Percentiles rank a stretch among this genome's conserved stretches.
Evolutionary conservation across 2,329 filamentous ascomycete genomes (phyloP).

Genomic region (Ambrosiella cleistominuta): DNA sequence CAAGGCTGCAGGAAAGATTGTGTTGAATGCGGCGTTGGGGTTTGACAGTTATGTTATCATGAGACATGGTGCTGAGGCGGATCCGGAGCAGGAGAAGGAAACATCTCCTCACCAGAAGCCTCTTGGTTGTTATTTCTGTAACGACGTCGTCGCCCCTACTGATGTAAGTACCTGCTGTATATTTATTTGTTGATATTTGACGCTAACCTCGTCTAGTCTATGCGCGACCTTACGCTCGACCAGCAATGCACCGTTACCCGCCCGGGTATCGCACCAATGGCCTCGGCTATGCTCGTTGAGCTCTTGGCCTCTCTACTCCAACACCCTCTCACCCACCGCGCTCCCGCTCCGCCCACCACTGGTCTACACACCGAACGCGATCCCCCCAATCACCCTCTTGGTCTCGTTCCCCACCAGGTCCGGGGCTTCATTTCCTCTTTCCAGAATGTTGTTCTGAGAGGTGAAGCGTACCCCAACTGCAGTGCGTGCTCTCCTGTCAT

Average conservation of each 20-base stretch:
- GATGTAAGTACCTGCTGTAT: conserved; percentile 44
- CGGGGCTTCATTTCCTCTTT: conserved; percentile 62
- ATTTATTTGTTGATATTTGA: conserved; percentile 13
- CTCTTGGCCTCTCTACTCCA: conserved; percentile 75
- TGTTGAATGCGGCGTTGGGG: conserved; percentile 88
- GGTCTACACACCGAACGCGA: conserved; percentile 33
- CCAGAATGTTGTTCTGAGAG: conserved; percentile 54
- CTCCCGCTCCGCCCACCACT: conserved; percentile 36
- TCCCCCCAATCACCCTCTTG: conserved; percentile 41
- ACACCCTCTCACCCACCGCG: conserved; percentile 53
- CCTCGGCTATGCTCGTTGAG: conserved; percentile 80
- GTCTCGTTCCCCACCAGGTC: conserved; percentile 62
- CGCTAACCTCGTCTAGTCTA: conserved; percentile 39
- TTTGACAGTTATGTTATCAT: conserved; percentile 97
- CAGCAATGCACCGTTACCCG: conserved; percentile 96
- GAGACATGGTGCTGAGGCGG: conserved; percentile 62
- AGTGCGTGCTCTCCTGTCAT: conserved; percentile 62
- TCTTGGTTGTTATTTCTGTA: conserved; percentile 95
- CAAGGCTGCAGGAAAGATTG: conserved; percentile 81
- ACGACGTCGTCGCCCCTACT: conserved; percentile 84
- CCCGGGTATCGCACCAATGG: conserved; percentile 80
- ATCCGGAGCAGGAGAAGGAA: conserved; percentile 21
- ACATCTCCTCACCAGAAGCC: conserved; percentile 27
- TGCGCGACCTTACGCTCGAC: conserved; percentile 88
- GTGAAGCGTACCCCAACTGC: conserved; percentile 62